Percentiles rank a stretch among this genome's conserved stretches.
These are phyloP conservation scores for Dendrobium catenatum DNA, from an alignment of 106 monocot genomes.

Conservation along the genomic window DNA sequence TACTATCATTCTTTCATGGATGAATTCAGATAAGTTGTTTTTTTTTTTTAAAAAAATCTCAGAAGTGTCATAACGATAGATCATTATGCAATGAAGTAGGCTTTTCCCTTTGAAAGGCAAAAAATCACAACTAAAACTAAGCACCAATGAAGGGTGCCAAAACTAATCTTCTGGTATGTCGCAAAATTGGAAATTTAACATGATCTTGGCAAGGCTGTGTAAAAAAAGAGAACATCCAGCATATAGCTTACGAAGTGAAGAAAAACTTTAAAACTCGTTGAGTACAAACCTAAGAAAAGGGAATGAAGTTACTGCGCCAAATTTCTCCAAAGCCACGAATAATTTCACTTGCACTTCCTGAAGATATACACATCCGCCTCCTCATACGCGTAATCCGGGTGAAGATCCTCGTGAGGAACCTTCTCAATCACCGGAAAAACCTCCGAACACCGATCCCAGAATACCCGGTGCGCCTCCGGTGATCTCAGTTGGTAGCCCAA, in stretches of 20 bases:
- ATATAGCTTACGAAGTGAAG: neutral
- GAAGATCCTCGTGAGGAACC: slow-evolving; percentile 66
- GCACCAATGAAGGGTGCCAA: neutral
- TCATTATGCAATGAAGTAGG: too few relatives aligned
- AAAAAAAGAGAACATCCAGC: neutral
- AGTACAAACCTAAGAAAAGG: neutral
- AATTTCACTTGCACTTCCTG: slow-evolving; percentile 36
- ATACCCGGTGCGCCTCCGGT: slow-evolving; percentile 65
- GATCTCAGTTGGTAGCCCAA: slow-evolving; percentile 89
- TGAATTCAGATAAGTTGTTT: too few relatives aligned
- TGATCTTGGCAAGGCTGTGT: neutral
- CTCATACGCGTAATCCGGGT: slow-evolving; percentile 85
- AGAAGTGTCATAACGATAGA: too few relatives aligned
- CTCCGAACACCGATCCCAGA: slow-evolving; percentile 57
- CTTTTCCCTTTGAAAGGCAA: too few relatives aligned
- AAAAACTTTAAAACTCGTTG: neutral
- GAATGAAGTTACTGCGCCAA: neutral
- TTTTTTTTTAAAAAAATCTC: too few relatives aligned
- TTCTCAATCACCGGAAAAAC: slow-evolving; percentile 58
- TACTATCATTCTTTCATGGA: too few relatives aligned
- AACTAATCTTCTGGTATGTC: neutral
- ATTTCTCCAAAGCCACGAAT: neutral
- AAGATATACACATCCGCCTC: slow-evolving; percentile 79
- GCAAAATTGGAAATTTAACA: neutral
- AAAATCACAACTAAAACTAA: neutral